These are phyloP conservation scores for Panaeolus papilionaceus DNA, from an alignment of 768 basidiomycete species.

Conservation along the genomic window DNA sequence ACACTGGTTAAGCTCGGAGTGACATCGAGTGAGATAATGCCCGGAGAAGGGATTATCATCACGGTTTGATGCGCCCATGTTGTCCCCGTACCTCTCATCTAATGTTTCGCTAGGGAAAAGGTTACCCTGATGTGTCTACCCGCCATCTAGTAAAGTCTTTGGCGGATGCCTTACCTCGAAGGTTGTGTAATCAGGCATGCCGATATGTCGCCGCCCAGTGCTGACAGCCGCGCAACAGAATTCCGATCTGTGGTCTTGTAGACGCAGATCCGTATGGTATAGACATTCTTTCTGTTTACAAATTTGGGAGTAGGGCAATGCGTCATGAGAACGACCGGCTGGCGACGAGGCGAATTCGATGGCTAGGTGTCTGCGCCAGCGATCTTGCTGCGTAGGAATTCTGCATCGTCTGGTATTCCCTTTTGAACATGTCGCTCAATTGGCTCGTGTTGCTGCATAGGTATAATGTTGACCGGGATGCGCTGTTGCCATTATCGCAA, in stretches of 20 bases:
- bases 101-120: slow-evolving; percentile 75
- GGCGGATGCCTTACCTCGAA: slow-evolving; percentile 63
- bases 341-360: slow-evolving; percentile 71
- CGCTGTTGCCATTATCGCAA: slow-evolving; percentile 70
- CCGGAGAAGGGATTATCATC: slow-evolving; percentile 75
- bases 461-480: slow-evolving; percentile 62
- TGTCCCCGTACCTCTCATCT: not conserved
- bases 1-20: slow-evolving; percentile 71
- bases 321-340: slow-evolving; percentile 75
- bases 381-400: slow-evolving; percentile 66
- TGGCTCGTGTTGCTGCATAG: slow-evolving; percentile 38
- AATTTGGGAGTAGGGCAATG: slow-evolving; percentile 75
- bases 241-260: slow-evolving; percentile 80
- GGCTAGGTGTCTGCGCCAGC: slow-evolving; percentile 79
- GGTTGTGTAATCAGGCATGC: slow-evolving; percentile 46
- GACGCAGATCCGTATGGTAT: slow-evolving; percentile 94
- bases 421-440: not conserved
- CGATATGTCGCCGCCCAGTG: not conserved
- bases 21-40: slow-evolving; percentile 51
- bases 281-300: slow-evolving; percentile 91
- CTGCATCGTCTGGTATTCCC: not conserved
- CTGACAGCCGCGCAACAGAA: slow-evolving; percentile 46
- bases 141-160: slow-evolving; percentile 82
- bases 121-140: slow-evolving; percentile 95
- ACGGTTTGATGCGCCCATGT: slow-evolving; percentile 55